Base-by-base conservation (phyloP, 2,329 filamentous ascomycete species). In the Fusarium austroafricanum region DNA sequence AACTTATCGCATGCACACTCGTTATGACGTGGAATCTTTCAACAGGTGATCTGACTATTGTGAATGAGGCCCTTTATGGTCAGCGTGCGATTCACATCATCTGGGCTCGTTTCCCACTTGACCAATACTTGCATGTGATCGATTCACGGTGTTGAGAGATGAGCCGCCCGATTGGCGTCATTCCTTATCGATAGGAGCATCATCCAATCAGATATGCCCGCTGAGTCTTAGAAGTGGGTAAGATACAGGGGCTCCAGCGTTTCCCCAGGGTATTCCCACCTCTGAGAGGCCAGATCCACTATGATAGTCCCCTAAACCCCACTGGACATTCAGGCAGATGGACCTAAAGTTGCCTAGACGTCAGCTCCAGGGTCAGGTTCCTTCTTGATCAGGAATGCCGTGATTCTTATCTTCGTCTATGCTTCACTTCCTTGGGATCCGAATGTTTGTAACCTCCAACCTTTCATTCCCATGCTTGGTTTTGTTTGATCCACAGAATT, bases 81-180 rank as follows among this genome's bases (percentile, higher is more conserved):
- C 65, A 68, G 38, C 60, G 53, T 68, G 38, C 40, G 43, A 38
- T 58, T 40, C 55, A 66, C 58, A 73, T 72, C 71, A 71, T 67
- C 26, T 51, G 60, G 42, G 46, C 47, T 49, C 45, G 53, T 71
- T 60, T 63, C 52, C 56, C 70, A 71, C 69, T 58, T 70, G 52
- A 66, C 56, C 65, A 55, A 59, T 47, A 46, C 37, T 72, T 61
- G 66, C 71, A 73, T 73, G 71, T 73, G 71, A 73, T 73, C 60
- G 42, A 50, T 70, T 70, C 63, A 65, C 61, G 55, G 55, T 55
- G 39, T 61, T 60, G 45, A 71, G 65, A 44, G 46, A 65, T 35
- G 42, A 51, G 39, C 35, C 51, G 55, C 55, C 47, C 71, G 56
- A 55, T 66, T 73, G 71, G 71, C 71, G 71, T 73, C 71, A 73